A percentile compares a stretch with the other conserved stretches of the same genome.
Conservation (phyloP, 179 eudicot species). For the Spergularia azorica region DNA sequence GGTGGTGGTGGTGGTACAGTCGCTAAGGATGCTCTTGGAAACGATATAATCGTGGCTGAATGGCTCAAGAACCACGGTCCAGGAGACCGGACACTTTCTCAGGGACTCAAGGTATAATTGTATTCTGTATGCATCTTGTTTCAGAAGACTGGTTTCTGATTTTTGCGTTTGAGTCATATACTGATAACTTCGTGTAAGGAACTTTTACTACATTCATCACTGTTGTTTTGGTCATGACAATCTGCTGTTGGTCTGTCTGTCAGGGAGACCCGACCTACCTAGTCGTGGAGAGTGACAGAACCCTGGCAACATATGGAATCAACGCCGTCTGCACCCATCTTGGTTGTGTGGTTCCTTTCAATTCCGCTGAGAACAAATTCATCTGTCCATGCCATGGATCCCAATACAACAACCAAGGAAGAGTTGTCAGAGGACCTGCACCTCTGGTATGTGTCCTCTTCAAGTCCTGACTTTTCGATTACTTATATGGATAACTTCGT, state of each 20-base stretch:
- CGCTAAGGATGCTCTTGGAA: slow-evolving; percentile 94
- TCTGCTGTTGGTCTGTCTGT: background rate
- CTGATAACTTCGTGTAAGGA: no score
- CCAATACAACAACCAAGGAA: slow-evolving; percentile 92
- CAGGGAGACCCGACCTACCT: slow-evolving; percentile 98
- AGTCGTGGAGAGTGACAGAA: slow-evolving; percentile 85
- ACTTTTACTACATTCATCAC: no score
- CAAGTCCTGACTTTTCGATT: background rate
- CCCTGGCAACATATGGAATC: slow-evolving; percentile 84
- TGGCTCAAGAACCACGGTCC: slow-evolving; percentile 90
- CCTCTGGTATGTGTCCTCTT: slow-evolving; percentile 62
- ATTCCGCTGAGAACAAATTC: slow-evolving; percentile 89
- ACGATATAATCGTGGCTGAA: slow-evolving; percentile 67
- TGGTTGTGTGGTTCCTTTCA: slow-evolving; percentile 94
- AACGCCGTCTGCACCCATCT: slow-evolving; percentile 97
- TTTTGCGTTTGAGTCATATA: no score
- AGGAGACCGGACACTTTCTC: slow-evolving; percentile 83
- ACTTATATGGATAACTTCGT: no score
- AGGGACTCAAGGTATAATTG: slow-evolving; percentile 76
- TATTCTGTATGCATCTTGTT: no score
- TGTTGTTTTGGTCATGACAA: background rate
- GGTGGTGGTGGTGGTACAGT: slow-evolving; percentile 52
- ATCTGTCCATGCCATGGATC: slow-evolving; percentile 98
- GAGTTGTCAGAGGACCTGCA: slow-evolving; percentile 92
- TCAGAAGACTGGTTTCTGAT: no score